Conservation (phyloP, 1,284 basidiomycete genomes). For the Sphagnurus paluster region DNA sequence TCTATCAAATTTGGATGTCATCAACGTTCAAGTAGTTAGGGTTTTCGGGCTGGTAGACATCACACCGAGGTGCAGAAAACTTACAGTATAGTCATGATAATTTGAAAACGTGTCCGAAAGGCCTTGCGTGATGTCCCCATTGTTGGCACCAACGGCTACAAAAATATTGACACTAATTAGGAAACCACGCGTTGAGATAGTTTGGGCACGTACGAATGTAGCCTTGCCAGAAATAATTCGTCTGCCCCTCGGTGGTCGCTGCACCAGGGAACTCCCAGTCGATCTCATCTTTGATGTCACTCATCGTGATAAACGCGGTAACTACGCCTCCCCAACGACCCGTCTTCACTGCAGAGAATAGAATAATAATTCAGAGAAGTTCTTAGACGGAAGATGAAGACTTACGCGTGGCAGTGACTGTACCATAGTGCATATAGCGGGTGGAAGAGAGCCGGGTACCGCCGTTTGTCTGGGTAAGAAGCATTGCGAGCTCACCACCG, state of each 20-base stretch:
- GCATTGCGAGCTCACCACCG: slow-evolving; percentile 62
- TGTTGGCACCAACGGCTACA: slow-evolving; percentile 37
- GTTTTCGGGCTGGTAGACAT: not conserved
- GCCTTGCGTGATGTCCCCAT: slow-evolving; percentile 47
- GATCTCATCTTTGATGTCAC: slow-evolving; percentile 82
- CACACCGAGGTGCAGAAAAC: slow-evolving; percentile 24
- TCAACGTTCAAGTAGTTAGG: not conserved
- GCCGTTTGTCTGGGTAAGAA: slow-evolving; percentile 66
- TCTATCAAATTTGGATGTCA: slow-evolving; percentile 37
- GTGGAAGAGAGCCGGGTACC: slow-evolving; percentile 81
- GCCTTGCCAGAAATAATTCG: slow-evolving; percentile 81
- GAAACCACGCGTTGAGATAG: not conserved
- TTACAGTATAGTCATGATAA: slow-evolving; percentile 77
- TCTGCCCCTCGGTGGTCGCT: slow-evolving; percentile 64
- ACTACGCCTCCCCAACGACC: slow-evolving; percentile 76
- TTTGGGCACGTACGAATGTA: slow-evolving; percentile 57
- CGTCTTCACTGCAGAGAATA: slow-evolving; percentile 53
- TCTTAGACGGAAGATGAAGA: slow-evolving; percentile 17
- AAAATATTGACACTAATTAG: not conserved
- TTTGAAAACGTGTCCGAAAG: slow-evolving; percentile 63
- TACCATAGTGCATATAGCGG: slow-evolving; percentile 80
- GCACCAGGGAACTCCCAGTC: slow-evolving; percentile 82
- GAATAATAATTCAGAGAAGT: not conserved
- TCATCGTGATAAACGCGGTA: slow-evolving; percentile 86
- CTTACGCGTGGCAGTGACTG: slow-evolving; percentile 67